Evolutionary conservation across 805 yeast genomes (phyloP).

Genomic region (Kuraishia ogatae): DNA sequence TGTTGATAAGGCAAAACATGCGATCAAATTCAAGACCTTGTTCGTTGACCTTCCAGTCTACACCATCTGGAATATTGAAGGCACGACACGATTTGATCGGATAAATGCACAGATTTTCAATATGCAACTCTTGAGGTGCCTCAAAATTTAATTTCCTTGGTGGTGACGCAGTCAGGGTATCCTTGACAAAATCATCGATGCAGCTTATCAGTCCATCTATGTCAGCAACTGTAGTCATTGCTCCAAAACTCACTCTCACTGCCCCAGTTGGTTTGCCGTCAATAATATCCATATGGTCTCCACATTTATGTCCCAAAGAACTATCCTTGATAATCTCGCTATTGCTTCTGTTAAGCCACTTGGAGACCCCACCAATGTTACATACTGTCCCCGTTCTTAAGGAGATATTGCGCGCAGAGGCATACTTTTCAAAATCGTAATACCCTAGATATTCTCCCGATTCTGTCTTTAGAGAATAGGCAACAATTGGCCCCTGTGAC

Average conservation of each 20-base stretch:
- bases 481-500: conserved; percentile 30
- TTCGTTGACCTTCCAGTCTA: conserved; percentile 19
- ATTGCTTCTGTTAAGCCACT: conserved; percentile 16
- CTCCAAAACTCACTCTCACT: conserved; percentile 31
- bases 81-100: conserved; percentile 37
- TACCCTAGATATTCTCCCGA: conserved; percentile 25
- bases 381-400: conserved; percentile 35
- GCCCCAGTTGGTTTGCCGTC: conserved; percentile 31
- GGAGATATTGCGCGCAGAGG: conserved; percentile 20
- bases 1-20: conserved; percentile 26
- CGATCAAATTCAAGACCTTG: conserved; percentile 32
- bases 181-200: conserved; percentile 17
- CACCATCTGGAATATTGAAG: conserved; percentile 14
- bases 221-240: conserved; percentile 25
- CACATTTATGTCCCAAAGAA: conserved; percentile 31
- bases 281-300: conserved; percentile 30
- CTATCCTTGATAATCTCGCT: conserved; percentile 20
- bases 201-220: conserved; percentile 20
- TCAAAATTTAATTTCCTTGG: not conserved
- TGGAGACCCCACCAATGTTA: conserved; percentile 29
- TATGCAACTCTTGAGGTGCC: conserved; percentile 2
- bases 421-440: conserved; percentile 26
- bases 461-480: conserved; percentile 20
- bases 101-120: conserved; percentile 21
- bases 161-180: conserved; percentile 1